phyloP scores from a whole-genome alignment of 495 filamentous ascomycete genomes.

The Penicillium argentinense region DNA sequence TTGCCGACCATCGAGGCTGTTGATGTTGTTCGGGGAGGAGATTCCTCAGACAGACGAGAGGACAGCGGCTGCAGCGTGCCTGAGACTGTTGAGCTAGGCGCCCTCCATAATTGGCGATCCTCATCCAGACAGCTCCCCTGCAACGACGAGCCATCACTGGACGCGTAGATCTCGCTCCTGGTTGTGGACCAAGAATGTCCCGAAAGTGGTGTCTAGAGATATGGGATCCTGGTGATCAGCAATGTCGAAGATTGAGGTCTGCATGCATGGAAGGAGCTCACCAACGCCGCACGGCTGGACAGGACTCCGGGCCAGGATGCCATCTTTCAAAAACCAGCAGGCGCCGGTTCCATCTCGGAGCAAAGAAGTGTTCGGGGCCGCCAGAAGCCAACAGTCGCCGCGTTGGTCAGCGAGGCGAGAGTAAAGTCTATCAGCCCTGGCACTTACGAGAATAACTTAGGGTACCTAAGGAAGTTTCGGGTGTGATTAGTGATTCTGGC shows the following conservation, averaged over 20 bases:
- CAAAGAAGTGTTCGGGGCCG: too few relatives aligned
- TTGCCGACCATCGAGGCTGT: background rate
- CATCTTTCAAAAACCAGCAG: constrained; percentile 1
- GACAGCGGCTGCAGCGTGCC: constrained; percentile 3
- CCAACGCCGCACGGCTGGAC: background rate
- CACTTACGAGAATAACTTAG: too few relatives aligned
- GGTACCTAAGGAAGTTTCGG: too few relatives aligned
- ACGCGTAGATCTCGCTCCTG: constrained; percentile 7
- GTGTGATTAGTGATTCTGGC: too few relatives aligned
- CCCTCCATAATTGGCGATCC: background rate
- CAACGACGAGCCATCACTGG: background rate
- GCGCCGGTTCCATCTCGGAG: constrained; percentile 2
- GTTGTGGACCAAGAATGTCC: background rate
- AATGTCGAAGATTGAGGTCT: background rate
- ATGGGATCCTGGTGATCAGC: background rate
- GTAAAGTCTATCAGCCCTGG: too few relatives aligned
- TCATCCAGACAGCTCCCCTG: background rate
- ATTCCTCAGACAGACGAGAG: background rate
- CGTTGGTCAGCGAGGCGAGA: constrained; percentile 8
- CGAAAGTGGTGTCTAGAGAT: constrained; percentile 4
- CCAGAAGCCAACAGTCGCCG: background rate
- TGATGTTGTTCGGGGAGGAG: background rate
- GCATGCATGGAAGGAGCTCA: background rate
- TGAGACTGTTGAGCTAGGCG: background rate
- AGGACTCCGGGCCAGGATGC: constrained; percentile 12